Conservation (phyloP, 768 basidiomycete species). For the Lyophyllum atratum region DNA sequence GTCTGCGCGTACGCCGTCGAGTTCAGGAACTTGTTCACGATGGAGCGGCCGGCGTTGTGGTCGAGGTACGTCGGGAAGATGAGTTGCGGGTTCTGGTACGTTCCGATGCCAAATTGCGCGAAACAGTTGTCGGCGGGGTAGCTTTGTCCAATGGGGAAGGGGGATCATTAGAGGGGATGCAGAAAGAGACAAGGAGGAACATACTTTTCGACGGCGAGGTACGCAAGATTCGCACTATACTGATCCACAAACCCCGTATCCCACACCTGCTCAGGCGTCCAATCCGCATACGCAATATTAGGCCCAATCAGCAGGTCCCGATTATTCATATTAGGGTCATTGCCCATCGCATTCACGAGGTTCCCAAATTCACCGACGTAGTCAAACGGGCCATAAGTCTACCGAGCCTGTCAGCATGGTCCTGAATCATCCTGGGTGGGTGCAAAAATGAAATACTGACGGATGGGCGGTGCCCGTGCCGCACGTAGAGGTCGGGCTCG, state of each 20-base stretch:
- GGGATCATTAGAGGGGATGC: slow-evolving; percentile 23
- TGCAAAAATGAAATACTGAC: too few relatives aligned
- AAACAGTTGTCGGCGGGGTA: slow-evolving; percentile 66
- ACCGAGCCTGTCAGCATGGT: not conserved
- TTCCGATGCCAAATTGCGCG: slow-evolving; percentile 41
- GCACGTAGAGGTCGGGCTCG: slow-evolving; percentile 58
- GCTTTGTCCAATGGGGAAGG: slow-evolving; percentile 28
- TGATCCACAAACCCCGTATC: slow-evolving; percentile 52
- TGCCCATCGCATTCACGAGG: slow-evolving; percentile 46
- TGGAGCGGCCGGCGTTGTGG: slow-evolving; percentile 52
- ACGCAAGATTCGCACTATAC: slow-evolving; percentile 40
- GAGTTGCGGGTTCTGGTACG: slow-evolving; percentile 41
- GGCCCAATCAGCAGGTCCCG: slow-evolving; percentile 60
- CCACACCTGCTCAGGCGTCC: slow-evolving; percentile 56
- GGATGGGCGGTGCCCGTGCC: slow-evolving; percentile 38
- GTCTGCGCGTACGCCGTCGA: slow-evolving; percentile 46
- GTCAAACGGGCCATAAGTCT: slow-evolving; percentile 41
- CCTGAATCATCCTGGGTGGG: not conserved
- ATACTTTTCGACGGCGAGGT: slow-evolving; percentile 61
- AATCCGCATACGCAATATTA: slow-evolving; percentile 48
- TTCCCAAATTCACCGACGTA: slow-evolving; percentile 58
- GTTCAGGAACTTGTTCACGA: slow-evolving; percentile 55
- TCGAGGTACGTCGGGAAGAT: slow-evolving; percentile 63
- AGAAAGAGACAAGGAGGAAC: slow-evolving; percentile 21
- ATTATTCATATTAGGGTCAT: slow-evolving; percentile 34